Evolutionary conservation across 2,329 filamentous ascomycete genomes (phyloP).

Genomic region (Aspergillus candidus): DNA sequence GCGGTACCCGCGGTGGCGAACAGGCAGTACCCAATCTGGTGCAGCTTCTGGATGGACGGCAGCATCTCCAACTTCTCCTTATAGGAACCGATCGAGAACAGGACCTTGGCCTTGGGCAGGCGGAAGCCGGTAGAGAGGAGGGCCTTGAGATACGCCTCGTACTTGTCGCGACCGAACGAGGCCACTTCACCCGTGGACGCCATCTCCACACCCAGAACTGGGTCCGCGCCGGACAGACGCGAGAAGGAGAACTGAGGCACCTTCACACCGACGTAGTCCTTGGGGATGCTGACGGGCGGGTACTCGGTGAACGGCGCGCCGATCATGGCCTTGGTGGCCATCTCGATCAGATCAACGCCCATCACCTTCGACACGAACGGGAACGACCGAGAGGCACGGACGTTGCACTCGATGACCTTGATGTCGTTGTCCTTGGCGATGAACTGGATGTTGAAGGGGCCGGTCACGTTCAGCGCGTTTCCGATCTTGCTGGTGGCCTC

Average conservation of each 20-base stretch:
- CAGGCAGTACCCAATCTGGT: slow-evolving; percentile 87
- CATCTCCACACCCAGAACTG: slow-evolving; percentile 97
- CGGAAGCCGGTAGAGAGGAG: slow-evolving; percentile 94
- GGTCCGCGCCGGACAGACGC: slow-evolving; percentile 88
- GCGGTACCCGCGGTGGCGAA: slow-evolving; percentile 95
- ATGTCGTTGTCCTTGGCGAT: slow-evolving; percentile 99
- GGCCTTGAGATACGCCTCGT: slow-evolving; percentile 95
- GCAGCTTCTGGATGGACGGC: slow-evolving; percentile 80
- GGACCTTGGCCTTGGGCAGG: slow-evolving; percentile 88
- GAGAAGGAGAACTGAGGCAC: slow-evolving; percentile 99
- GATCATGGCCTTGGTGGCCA: slow-evolving; percentile 97
- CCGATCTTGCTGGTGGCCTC: slow-evolving; percentile 95
- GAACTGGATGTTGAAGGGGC: slow-evolving; percentile 98
- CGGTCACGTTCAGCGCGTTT: slow-evolving; percentile 87
- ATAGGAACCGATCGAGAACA: slow-evolving; percentile 92
- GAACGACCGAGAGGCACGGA: slow-evolving; percentile 91
- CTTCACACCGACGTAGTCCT: slow-evolving; percentile 90
- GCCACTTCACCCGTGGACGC: slow-evolving; percentile 97
- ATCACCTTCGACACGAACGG: slow-evolving; percentile 98
- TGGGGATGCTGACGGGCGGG: slow-evolving; percentile 66
- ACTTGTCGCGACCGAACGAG: slow-evolving; percentile 91
- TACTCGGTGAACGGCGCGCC: slow-evolving; percentile 76
- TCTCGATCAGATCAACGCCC: slow-evolving; percentile 94
- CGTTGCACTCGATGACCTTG: slow-evolving; percentile 99
- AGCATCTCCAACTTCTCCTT: slow-evolving; percentile 99